Evolutionary conservation across 768 basidiomycete genomes (phyloP).

Genomic region (Clitopilus passeckerianus): DNA sequence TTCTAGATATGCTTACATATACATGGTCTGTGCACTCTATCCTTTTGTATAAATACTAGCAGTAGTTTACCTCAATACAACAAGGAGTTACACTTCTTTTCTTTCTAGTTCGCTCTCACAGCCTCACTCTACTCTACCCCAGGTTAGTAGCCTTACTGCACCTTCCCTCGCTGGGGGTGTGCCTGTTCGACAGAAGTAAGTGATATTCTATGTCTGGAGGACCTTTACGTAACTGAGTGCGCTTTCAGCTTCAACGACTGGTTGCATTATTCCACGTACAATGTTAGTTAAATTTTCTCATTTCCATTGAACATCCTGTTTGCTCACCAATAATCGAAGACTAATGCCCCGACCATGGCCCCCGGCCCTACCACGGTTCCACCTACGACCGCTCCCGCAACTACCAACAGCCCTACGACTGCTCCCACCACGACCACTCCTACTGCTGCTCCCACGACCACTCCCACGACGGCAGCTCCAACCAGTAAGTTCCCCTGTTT

Average conservation of each 20-base stretch:
- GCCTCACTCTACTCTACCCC: no score
- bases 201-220: neutral
- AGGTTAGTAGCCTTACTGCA: no score
- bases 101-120: no score
- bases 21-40: no score
- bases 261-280: neutral
- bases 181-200: no score
- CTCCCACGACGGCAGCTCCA: neutral
- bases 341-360: neutral
- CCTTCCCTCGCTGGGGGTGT: no score
- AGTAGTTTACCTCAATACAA: no score
- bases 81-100: no score
- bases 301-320: neutral
- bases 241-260: neutral
- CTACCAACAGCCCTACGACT: neutral
- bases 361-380: neutral
- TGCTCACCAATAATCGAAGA: neutral
- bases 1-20: no score
- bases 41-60: no score
- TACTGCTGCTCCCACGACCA: neutral
- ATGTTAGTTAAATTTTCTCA: neutral
- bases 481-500: neutral
- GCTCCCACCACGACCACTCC: neutral
- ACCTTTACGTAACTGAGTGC: no score
- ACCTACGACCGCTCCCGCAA: neutral